Conservation (phyloP, 106 monocot genomes). For the Acorus gramineus region DNA sequence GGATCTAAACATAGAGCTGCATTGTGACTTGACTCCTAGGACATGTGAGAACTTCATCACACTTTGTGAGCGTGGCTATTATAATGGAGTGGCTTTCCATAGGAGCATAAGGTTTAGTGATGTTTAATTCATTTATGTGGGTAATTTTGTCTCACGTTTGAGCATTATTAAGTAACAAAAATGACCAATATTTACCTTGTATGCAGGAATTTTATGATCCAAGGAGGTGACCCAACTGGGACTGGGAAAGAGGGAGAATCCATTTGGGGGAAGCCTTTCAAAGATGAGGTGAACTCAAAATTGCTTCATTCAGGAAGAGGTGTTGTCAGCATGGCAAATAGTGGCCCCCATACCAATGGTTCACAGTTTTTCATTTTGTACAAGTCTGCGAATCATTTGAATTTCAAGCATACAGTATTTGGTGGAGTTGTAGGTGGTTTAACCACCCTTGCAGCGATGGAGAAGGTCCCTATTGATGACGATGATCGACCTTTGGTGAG, state of each 20-base stretch:
- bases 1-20: slow-evolving; percentile 84
- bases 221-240: slow-evolving; percentile 96
- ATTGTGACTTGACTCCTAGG: slow-evolving; percentile 89
- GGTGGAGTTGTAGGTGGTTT: slow-evolving; percentile 88
- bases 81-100: slow-evolving; percentile 84
- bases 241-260: slow-evolving; percentile 90
- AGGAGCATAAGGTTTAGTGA: slow-evolving; percentile 70
- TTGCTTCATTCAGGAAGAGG: slow-evolving; percentile 82
- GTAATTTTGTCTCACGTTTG: neutral
- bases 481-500: slow-evolving; percentile 93
- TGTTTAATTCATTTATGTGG: neutral
- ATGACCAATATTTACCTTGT: neutral
- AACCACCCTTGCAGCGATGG: slow-evolving; percentile 88
- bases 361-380: slow-evolving; percentile 97
- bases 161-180: neutral
- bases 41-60: slow-evolving; percentile 96
- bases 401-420: slow-evolving; percentile 97
- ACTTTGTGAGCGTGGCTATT: slow-evolving; percentile 94
- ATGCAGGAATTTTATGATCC: slow-evolving; percentile 96
- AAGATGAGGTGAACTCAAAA: slow-evolving; percentile 96
- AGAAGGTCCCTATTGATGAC: slow-evolving; percentile 94
- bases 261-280: slow-evolving; percentile 97
- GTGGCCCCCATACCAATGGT: slow-evolving; percentile 92
- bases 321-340: slow-evolving; percentile 98
- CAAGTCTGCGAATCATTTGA: slow-evolving; percentile 86